phyloP scores from a whole-genome alignment of 2,329 filamentous ascomycete species.

The Fusarium transvaalense region DNA sequence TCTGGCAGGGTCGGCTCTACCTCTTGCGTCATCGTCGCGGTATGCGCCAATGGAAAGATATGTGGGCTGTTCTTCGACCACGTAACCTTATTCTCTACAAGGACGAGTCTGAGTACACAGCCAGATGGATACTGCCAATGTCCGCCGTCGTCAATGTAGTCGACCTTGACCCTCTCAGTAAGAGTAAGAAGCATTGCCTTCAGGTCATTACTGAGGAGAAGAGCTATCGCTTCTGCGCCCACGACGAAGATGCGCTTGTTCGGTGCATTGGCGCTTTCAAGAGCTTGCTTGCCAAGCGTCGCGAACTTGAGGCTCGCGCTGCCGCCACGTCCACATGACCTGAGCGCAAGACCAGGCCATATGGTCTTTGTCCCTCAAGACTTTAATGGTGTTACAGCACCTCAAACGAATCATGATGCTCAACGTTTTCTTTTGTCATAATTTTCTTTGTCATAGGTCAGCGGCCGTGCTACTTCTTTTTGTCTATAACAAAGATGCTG shows the following conservation, averaged over 20 bases:
- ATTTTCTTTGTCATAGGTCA: constrained; percentile 22
- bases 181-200: constrained; percentile 86
- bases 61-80: constrained; percentile 91
- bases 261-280: constrained; percentile 93
- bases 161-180: constrained; percentile 89
- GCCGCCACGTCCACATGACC: constrained; percentile 45
- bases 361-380: not conserved
- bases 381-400: constrained; percentile 21
- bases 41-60: constrained; percentile 91
- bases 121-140: constrained; percentile 84
- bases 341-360: not conserved
- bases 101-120: constrained; percentile 89
- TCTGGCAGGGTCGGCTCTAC: constrained; percentile 93
- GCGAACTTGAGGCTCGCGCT: constrained; percentile 69
- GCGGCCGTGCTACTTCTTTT: constrained; percentile 20
- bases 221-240: constrained; percentile 80
- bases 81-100: constrained; percentile 92
- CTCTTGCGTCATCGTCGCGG: constrained; percentile 85
- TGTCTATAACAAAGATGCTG: constrained; percentile 25
- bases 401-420: constrained; percentile 44
- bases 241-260: constrained; percentile 84
- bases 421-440: constrained; percentile 41
- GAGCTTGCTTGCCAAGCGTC: constrained; percentile 80
- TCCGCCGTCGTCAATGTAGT: constrained; percentile 87
- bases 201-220: constrained; percentile 96